Evolutionary conservation across 805 yeast species (phyloP), one percentile per base, ranked within the genome.

Genomic region (Ogataea neopini): DNA sequence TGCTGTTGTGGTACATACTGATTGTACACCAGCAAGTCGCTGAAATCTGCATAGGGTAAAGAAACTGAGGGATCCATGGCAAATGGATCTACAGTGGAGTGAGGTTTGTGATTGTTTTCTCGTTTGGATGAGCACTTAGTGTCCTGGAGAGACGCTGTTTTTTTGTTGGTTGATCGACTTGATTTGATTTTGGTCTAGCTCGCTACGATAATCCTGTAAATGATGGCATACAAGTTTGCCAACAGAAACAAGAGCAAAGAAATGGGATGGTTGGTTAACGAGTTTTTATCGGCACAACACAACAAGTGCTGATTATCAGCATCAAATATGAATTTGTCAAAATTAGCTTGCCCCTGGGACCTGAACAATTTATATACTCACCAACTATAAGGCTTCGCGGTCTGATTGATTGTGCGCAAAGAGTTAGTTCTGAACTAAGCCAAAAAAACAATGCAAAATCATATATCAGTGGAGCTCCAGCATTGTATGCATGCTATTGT

Each of bases 1-100:
- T 37, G 51, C 33, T 45, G 49, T 10, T 40, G 51, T n/a, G 37
- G 53, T 14, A 40, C 23, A 25, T 47, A 52, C 28, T 52, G 56
- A 40, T 45, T 44, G 38, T 47, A 52, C 4, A 44, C 41, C 34
- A 52, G 40, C 28, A 50, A 40, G 26, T 53, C 57, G 34, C 37
- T 44, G 35, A 50, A 43, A 20, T 53, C 57, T 15, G 34, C 37
- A 34, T 53, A 53, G 4, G 57, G 50, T 6, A 45, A 14, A 4
- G 53, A 44, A 4, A 41, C 35, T 7, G 51, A 44, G 10, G 48
- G 40, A 34, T 49, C 50, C 56, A 52, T 52, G 8, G 23, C 18
- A 5, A 6, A 13, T 17, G 17, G 35, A 14, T 32, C 35, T n/a
- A 32, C 7, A 19, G 20, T 5, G 18, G 35, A 17, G 35, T 18